Conservation (phyloP, 371 early-diverging fungal species). For the Mortierella sp. region DNA sequence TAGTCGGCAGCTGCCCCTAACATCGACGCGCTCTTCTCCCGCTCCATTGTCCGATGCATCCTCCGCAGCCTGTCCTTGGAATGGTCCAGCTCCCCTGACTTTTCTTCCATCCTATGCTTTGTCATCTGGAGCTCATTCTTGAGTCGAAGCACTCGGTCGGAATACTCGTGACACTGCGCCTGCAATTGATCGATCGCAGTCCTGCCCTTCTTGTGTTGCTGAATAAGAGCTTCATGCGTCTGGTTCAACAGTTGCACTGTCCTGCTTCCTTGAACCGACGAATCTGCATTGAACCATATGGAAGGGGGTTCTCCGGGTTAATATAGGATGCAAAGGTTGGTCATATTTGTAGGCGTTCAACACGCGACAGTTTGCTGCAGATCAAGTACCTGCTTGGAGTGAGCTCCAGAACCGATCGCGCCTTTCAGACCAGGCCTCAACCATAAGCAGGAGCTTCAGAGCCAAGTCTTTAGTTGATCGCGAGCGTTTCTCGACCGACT, state of each 20-base stretch:
- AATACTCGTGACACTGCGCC: conserved; percentile 39
- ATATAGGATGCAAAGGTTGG: neutral
- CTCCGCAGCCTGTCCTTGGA: conserved; percentile 21
- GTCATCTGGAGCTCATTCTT: conserved; percentile 47
- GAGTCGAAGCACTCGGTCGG: conserved; percentile 32
- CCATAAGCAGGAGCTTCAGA: conserved; percentile 22
- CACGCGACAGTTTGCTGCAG: too few relatives aligned
- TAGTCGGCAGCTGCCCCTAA: neutral
- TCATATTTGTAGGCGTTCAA: neutral
- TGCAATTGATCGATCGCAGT: conserved; percentile 34
- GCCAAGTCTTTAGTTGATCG: conserved; percentile 31
- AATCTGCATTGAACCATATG: conserved; percentile 15
- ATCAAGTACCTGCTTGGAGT: conserved; percentile 21
- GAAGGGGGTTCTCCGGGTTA: neutral
- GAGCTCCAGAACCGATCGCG: conserved; percentile 27
- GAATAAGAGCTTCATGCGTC: conserved; percentile 15
- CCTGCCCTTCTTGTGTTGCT: conserved; percentile 29
- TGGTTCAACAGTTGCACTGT: conserved; percentile 24
- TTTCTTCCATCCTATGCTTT: conserved; percentile 26
- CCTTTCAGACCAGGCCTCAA: conserved; percentile 35
- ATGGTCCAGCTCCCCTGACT: conserved; percentile 21
- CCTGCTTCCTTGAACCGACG: conserved; percentile 21
- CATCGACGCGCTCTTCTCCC: conserved; percentile 12
- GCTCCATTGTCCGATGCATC: conserved; percentile 26
- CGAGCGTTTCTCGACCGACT: conserved; percentile 11